Percentiles rank a stretch among this genome's conserved stretches.
Evolutionary conservation across 805 yeast genomes (phyloP).

Genomic region (Citeromyces matritensis): DNA sequence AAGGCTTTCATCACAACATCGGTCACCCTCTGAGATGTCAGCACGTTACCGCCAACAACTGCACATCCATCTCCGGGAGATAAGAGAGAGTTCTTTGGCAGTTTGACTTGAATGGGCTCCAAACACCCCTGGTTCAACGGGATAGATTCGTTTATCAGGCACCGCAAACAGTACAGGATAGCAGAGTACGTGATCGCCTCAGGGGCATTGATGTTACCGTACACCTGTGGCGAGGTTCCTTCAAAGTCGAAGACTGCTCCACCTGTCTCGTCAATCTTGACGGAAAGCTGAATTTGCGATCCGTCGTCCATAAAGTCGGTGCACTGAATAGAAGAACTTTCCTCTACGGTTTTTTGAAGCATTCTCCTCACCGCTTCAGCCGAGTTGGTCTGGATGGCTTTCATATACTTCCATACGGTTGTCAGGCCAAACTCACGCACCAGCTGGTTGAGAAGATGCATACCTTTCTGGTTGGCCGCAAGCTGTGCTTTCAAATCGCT

Average conservation of each 20-base stretch:
- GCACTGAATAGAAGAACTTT: conserved; percentile 23
- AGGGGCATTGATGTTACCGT: conserved; percentile 89
- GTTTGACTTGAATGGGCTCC: conserved; percentile 53
- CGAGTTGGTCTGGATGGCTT: conserved; percentile 71
- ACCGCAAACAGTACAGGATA: conserved; percentile 72
- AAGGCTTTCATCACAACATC: conserved; percentile 83
- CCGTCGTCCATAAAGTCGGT: conserved; percentile 76
- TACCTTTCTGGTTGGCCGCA: conserved; percentile 83
- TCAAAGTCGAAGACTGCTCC: conserved; percentile 68
- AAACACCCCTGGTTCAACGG: conserved; percentile 93
- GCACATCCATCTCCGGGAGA: conserved; percentile 80
- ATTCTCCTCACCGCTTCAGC: conserved; percentile 50
- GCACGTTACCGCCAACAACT: conserved; percentile 89
- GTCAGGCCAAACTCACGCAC: conserved; percentile 47
- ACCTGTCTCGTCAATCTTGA: conserved; percentile 35
- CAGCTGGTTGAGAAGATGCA: conserved; percentile 41
- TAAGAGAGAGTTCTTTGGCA: conserved; percentile 49
- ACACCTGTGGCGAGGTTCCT: conserved; percentile 78
- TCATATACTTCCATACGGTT: conserved; percentile 60
- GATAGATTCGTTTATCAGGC: conserved; percentile 73
- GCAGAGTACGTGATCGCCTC: conserved; percentile 83
- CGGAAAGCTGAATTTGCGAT: conserved; percentile 38
- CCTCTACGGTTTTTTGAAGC: conserved; percentile 25
- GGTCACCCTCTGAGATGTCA: conserved; percentile 87
- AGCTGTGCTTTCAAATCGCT: conserved; percentile 78